Base-by-base conservation (phyloP, 306 rosid species). In the Abrus pulchellus region DNA sequence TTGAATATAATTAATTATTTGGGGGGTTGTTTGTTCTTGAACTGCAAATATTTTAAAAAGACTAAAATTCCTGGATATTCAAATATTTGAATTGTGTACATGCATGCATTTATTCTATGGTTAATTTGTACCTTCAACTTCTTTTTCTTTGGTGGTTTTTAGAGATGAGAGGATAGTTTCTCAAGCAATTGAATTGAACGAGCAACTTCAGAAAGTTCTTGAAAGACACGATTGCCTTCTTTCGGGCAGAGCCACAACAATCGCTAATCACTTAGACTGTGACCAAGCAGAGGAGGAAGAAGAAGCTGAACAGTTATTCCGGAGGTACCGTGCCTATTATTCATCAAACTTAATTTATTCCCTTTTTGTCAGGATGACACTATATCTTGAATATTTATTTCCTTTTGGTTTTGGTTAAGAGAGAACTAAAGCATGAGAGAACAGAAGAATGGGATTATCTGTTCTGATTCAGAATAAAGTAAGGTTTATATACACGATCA, bases 161-260 rank as follows among this genome's bases (percentile, higher is more conserved):
- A 82, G 90, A 77, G 92, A 94, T 50, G 98, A 94, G 84, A 89
- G 77, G 87, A 86, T 87, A 30, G 90, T 94, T 71, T 94, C 95
- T 85, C 91, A 57, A 78, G 97, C 97, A 61, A 92, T 94, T 45
- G 97, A 91, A 61, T 82, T 94, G 75, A 94, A 94, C 52, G 98
- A 94, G 85, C 87, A 86, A 81, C 97, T 94, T 72, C 97, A 94
- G 83, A 94, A 82, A 81, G 90, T 92, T 81, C 98, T 94, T 59
- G 82, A 91, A 62, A 91, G 94, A 83, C 97, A 94, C 9, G 97
- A 94, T 77, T 87, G 85, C 82, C 95, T 94, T 53, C 85, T 94
- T 79, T 87, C 94, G 13, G 92, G 89, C 59, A 87, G 82, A 77
- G 82, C 90, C 76, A 77, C 84, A 59, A 80, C 82, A 65, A 82